These are phyloP conservation scores for Xanthoparmelia taractica DNA, from an alignment of 495 filamentous ascomycete genomes.

Conservation along the genomic window DNA sequence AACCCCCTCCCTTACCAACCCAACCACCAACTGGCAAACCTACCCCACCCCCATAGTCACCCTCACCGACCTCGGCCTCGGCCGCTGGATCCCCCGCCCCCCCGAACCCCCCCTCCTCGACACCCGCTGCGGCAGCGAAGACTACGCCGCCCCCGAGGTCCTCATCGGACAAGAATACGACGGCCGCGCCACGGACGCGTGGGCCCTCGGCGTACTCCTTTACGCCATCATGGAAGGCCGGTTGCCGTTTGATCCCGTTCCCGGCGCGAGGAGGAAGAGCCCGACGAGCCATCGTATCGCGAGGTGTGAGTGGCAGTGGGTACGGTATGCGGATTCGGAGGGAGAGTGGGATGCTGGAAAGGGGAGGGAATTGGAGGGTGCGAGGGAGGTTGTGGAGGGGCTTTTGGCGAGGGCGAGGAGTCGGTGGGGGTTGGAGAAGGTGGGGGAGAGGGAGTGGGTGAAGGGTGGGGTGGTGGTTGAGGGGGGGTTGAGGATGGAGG, in stretches of 20 bases:
- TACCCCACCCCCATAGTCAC: conserved; percentile 77
- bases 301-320: conserved; percentile 89
- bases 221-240: conserved; percentile 90
- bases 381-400: conserved; percentile 70
- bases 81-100: conserved; percentile 65
- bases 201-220: conserved; percentile 87
- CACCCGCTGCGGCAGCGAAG: conserved; percentile 88
- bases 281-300: conserved; percentile 87
- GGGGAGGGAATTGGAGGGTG: conserved; percentile 59
- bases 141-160: conserved; percentile 94
- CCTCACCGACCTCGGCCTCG: conserved; percentile 88
- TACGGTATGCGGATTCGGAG: conserved; percentile 66
- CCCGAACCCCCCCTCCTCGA: conserved; percentile 65
- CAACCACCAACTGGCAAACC: conserved; percentile 51
- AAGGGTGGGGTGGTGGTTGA: conserved; percentile 60
- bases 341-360: conserved; percentile 59
- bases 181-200: conserved; percentile 84
- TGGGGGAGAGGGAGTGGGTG: conserved; percentile 71
- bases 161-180: conserved; percentile 94
- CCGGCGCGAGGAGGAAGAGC: conserved; percentile 62
- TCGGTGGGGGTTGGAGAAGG: conserved; percentile 62
- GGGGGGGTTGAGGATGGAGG: conserved; percentile 59
- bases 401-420: conserved; percentile 71
- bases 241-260: conserved; percentile 82
- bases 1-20: conserved; percentile 41